Conservation (phyloP, 1,284 basidiomycete genomes). For the Schizophyllum amplum region DNA sequence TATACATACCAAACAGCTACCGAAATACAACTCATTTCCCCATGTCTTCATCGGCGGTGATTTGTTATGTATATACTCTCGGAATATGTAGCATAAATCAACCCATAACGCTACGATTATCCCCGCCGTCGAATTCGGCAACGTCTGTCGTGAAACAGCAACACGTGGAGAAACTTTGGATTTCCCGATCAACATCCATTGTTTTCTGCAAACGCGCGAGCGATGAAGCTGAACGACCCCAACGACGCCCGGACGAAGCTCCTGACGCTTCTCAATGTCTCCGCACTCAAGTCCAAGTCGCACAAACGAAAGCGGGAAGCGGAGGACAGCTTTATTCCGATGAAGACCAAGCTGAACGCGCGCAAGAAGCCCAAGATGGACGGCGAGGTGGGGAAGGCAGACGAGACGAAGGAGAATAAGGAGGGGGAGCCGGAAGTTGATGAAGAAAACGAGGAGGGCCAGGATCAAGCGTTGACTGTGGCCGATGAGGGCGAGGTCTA, state of each 20-base stretch:
- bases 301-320: slow-evolving; percentile 47
- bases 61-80: too few species aligned
- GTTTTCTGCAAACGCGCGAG: background rate
- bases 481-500: background rate
- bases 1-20: too few species aligned
- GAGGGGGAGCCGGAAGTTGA: slow-evolving; percentile 12
- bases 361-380: slow-evolving; percentile 29
- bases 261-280: slow-evolving; percentile 91
- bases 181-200: background rate
- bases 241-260: slow-evolving; percentile 38
- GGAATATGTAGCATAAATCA: too few species aligned
- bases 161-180: too few species aligned
- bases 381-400: background rate
- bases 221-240: slow-evolving; percentile 34
- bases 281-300: slow-evolving; percentile 52
- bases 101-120: too few species aligned
- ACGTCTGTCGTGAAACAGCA: too few species aligned
- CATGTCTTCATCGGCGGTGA: too few species aligned
- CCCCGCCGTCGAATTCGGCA: too few species aligned
- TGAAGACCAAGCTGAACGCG: slow-evolving; percentile 55
- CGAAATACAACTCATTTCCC: too few species aligned
- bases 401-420: slow-evolving; percentile 11
- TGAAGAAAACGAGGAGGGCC: slow-evolving; percentile 11
- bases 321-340: slow-evolving; percentile 35
- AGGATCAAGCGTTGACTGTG: slow-evolving; percentile 5